Base-by-base conservation (phyloP, 2,329 filamentous ascomycete species). In the Neofusicoccum parvum region DNA sequence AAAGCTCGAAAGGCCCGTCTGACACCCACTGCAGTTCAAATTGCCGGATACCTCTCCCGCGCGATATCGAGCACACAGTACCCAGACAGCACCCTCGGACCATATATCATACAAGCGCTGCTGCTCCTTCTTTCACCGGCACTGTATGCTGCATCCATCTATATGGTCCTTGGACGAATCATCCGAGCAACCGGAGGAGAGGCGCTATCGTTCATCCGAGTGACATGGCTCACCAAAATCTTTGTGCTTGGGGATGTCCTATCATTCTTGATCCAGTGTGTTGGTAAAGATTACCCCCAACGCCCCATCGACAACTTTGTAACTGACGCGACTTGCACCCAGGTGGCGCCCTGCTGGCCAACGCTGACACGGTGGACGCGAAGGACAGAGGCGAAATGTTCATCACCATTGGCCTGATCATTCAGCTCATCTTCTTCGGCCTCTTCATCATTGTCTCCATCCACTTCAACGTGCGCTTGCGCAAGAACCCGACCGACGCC, bases 341-440 rank as follows among this genome's bases (percentile, higher is more conserved):
- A 50, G 60, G 45, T 7, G 60, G 45, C 20, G 37, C 17, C 15
- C 46, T 62, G 15, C 41, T 62, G 9, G 20, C 46, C 12, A 41
- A 12, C 3, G 37, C 46, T 36, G 36, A 39, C 15, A 36, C 32
- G 3, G 3, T 36, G 9, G 11, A n/a, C 7, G 12, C n/a, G 12
- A 17, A 4, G 3, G 45, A 63, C 14, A 51, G 66, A 69, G 79
- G 80, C 62, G 73, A 81, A 34, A 75, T 76, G 62, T 75, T 85
- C 63, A 78, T 86, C 48, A 72, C 85, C 17, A 78, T 70, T 7
- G 84, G 84, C 1, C 76, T 86, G 4, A 74, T 81, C 17, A 70
- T 86, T 43, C 83, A 86, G 67, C 75, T 86, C 66, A 56, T 78
- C 63, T 82, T 83, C 69, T 86, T 86, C 71, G 73, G 78, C 11